Percentiles rank a stretch among this genome's conserved stretches.
These are phyloP conservation scores for Erodium trifolium DNA, from an alignment of 441 rosid genomes.

Conservation along the genomic window DNA sequence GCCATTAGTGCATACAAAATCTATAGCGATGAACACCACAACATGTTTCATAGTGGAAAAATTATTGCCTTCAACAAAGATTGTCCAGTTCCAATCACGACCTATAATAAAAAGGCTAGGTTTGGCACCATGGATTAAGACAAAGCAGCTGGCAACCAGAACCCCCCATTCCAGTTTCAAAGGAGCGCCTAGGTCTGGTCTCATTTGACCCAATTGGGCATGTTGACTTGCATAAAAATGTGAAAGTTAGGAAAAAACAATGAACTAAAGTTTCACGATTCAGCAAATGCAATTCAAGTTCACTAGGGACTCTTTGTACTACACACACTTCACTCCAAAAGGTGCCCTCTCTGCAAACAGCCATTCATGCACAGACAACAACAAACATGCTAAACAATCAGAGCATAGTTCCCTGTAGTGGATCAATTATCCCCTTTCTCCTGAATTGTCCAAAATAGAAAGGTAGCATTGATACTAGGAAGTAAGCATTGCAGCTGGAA, in stretches of 20 bases:
- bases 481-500: too few relatives aligned
- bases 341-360: too few relatives aligned
- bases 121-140: conserved; percentile 1
- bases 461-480: too few relatives aligned
- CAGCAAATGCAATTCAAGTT: background rate
- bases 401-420: too few relatives aligned
- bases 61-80: background rate
- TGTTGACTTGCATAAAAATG: background rate
- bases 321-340: too few relatives aligned
- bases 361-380: too few relatives aligned
- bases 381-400: too few relatives aligned
- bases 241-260: background rate
- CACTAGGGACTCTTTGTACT: too few relatives aligned
- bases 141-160: background rate
- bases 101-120: background rate
- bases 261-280: background rate
- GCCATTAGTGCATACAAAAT: background rate
- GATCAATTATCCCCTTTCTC: too few relatives aligned
- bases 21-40: background rate
- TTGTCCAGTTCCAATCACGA: background rate
- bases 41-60: background rate
- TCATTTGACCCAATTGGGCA: background rate
- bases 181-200: background rate
- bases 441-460: too few relatives aligned
- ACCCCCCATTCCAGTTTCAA: background rate